These are phyloP conservation scores for Kodamaea hsintzibuensis DNA, from an alignment of 805 yeast genomes.

Conservation along the genomic window DNA sequence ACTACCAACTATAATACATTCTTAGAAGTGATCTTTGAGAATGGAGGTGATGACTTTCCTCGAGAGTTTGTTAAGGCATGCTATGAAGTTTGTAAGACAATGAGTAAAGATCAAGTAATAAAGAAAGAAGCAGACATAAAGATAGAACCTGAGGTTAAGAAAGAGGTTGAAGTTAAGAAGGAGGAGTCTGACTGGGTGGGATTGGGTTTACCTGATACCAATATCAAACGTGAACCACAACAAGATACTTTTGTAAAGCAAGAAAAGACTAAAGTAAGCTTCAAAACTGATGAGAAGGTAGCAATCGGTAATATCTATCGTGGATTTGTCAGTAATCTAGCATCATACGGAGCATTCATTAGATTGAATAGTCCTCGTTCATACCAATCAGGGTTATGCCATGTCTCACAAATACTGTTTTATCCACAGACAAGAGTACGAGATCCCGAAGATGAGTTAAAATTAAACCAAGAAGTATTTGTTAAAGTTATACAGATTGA, in stretches of 20 bases:
- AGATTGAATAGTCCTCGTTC: conserved; percentile 36
- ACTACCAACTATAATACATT: conserved; percentile 10
- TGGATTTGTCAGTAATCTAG: conserved; percentile 62
- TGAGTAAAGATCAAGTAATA: conserved; percentile 12
- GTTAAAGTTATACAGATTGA: conserved; percentile 51
- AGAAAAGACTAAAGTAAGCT: neutral
- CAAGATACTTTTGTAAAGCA: neutral
- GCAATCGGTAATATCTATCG: conserved; percentile 47
- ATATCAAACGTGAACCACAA: neutral
- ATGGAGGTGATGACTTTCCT: conserved; percentile 46
- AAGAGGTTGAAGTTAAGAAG: conserved; percentile 4
- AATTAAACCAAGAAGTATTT: conserved; percentile 59
- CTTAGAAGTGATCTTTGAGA: conserved; percentile 23
- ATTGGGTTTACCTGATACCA: neutral
- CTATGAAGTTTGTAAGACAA: conserved; percentile 14
- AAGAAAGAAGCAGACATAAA: conserved; percentile 9
- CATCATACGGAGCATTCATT: conserved; percentile 79
- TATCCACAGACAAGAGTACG: conserved; percentile 47
- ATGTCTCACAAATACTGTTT: conserved; percentile 65
- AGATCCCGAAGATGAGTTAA: conserved; percentile 60
- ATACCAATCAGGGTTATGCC: conserved; percentile 65
- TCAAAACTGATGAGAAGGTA: conserved; percentile 16
- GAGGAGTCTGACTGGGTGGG: conserved; percentile 5
- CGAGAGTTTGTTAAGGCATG: conserved; percentile 26
- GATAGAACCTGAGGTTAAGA: conserved; percentile 10